phyloP scores from a whole-genome alignment of 1,284 basidiomycete species.

The Austroboletus niveus region DNA sequence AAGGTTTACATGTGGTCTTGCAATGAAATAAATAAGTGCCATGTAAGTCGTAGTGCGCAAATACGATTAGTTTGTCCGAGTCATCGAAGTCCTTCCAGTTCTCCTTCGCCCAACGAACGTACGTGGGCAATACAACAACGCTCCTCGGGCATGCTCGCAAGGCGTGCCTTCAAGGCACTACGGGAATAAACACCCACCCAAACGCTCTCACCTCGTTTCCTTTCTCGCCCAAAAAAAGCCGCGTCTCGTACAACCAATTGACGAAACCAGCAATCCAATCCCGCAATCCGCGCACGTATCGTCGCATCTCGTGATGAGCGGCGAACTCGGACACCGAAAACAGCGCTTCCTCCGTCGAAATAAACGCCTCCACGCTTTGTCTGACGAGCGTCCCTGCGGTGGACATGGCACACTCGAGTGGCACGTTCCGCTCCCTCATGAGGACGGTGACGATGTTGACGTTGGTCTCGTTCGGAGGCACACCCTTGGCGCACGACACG shows the following conservation, averaged over 20 bases:
- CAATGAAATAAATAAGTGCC: neutral
- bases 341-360: constrained; percentile 23
- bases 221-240: constrained; percentile 54
- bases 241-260: constrained; percentile 61
- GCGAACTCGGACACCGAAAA: constrained; percentile 10
- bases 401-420: constrained; percentile 25
- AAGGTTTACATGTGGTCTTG: too few relatives aligned
- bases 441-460: constrained; percentile 28
- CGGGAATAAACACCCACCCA: constrained; percentile 56
- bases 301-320: constrained; percentile 32
- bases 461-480: constrained; percentile 14
- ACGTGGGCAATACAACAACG: neutral
- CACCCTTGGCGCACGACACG: constrained; percentile 26
- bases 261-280: constrained; percentile 51
- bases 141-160: too few relatives aligned
- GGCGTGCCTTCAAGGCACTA: constrained; percentile 6
- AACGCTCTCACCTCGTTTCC: constrained; percentile 57
- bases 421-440: constrained; percentile 24
- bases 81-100: constrained; percentile 1
- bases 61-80: constrained; percentile 1
- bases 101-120: neutral
- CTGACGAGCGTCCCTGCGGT: constrained; percentile 24
- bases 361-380: constrained; percentile 30
- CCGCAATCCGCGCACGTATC: constrained; percentile 47
- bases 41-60: neutral